Base-by-base conservation (phyloP, 78 protist species). In the Anaeramoeba flamelloides region DNA sequence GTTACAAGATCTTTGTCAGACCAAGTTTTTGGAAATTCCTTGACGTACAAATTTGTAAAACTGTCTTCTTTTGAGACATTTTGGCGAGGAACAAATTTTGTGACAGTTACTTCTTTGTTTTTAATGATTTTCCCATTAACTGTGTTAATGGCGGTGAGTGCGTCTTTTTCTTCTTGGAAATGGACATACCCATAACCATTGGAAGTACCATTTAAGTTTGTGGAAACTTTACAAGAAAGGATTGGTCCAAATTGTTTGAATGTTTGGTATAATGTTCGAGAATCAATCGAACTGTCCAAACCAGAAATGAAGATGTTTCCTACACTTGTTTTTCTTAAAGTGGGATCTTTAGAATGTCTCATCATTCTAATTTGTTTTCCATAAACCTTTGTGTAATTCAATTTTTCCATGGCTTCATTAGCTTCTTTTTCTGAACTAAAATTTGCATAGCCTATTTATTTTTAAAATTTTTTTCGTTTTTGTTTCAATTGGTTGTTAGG, bases 41-140 rank as follows among this genome's bases (percentile, higher is more conserved):
- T 12, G 78, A 76, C 78, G 78, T 76, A 76, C 78, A 76, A 17
- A 41, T 76, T 76, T n/a, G n/a, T n/a, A n/a, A n/a, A n/a, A n/a
- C n/a, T n/a, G n/a, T n/a, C n/a, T n/a, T n/a, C n/a, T n/a, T n/a
- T n/a, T n/a, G n/a, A n/a, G n/a, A n/a, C n/a, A n/a, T n/a, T n/a
- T n/a, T n/a, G n/a, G n/a, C n/a, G n/a, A n/a, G n/a, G n/a, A n/a
- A n/a, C n/a, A n/a, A n/a, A n/a, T n/a, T n/a, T n/a, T n/a, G n/a
- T n/a, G 17, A 76, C 78, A 17, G 78, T 26, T 22, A 76, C 38
- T 76, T 12, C 17, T 12, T 17, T 12, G 12, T 41, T 41, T 76
- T 76, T 17, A 12, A 76, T 41, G 12, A 39, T 41, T 30, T 12
- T 12, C 38, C 17, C 17, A 17, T 76, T 17, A 31, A 76, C 26